A percentile compares a stretch with the other conserved stretches of the same genome.
Conservation (phyloP, 202 grass and related monocot genomes). For the Setaria italica region DNA sequence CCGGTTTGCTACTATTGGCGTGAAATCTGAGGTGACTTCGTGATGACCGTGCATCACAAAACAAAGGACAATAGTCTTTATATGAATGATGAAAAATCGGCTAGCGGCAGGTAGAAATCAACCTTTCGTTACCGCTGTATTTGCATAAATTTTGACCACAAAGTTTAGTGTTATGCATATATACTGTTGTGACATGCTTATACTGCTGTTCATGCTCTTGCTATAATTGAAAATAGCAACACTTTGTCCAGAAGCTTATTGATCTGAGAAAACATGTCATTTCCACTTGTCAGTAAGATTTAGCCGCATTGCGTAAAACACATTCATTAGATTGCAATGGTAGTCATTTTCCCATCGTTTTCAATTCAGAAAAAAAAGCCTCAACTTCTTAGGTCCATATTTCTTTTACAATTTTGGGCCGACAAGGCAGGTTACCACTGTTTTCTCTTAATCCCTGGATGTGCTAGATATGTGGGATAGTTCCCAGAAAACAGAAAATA, state of each 20-base stretch:
- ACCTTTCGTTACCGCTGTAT: too few species aligned
- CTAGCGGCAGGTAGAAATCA: too few species aligned
- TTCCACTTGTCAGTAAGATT: neutral
- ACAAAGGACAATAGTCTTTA: too few species aligned
- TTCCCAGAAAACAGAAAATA: neutral
- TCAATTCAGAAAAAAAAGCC: neutral
- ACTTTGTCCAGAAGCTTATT: neutral
- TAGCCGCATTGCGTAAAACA: neutral
- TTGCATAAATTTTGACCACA: too few species aligned
- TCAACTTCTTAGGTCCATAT: neutral
- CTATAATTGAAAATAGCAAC: neutral
- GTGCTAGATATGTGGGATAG: conserved; percentile 6
- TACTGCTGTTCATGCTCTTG: neutral
- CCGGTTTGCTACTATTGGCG: too few species aligned
- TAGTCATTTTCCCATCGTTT: neutral
- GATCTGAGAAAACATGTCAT: neutral
- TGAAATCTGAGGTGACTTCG: too few species aligned
- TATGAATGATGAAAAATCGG: too few species aligned
- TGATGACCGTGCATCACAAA: too few species aligned
- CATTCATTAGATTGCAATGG: neutral
- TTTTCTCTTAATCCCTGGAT: neutral
- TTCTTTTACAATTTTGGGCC: neutral
- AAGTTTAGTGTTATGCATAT: too few species aligned
- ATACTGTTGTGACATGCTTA: neutral
- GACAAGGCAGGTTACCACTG: neutral